A percentile compares a stretch with the other conserved stretches of the same genome.
phyloP scores from a whole-genome alignment of 176 grass and related monocot species.

The Oryza meyeriana region DNA sequence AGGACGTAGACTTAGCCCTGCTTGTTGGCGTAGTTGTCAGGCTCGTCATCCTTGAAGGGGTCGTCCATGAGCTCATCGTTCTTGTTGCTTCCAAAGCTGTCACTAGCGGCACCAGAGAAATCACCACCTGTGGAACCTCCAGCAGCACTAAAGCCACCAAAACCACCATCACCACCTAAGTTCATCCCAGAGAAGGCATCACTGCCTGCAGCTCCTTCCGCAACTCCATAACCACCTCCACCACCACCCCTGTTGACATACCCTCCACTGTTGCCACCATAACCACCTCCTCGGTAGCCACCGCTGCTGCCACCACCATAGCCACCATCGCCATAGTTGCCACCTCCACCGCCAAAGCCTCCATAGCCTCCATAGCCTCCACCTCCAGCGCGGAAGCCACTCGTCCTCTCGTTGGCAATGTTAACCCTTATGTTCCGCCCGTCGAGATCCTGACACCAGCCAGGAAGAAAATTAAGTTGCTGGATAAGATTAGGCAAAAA shows the following conservation, averaged over 20 bases:
- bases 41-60: conserved; percentile 31
- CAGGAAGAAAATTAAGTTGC: not conserved
- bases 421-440: conserved; percentile 58
- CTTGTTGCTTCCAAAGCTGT: conserved; percentile 16
- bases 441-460: conserved; percentile 43
- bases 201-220: not conserved
- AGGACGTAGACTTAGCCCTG: not conserved
- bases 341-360: not conserved
- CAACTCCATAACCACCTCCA: not conserved
- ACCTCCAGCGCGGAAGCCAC: conserved; percentile 32
- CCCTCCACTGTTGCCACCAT: not conserved
- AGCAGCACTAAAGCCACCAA: conserved; percentile 20
- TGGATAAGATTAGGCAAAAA: not conserved
- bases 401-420: conserved; percentile 50
- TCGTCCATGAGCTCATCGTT: conserved; percentile 13
- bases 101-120: conserved; percentile 10
- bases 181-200: not conserved
- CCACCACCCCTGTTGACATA: not conserved
- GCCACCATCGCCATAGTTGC: not conserved
- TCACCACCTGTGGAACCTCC: not conserved
- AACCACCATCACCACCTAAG: conserved; percentile 7
- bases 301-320: not conserved
- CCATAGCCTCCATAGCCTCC: conserved; percentile 14
- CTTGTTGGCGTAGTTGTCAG: conserved; percentile 30
- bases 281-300: not conserved